A percentile compares a stretch with the other conserved stretches of the same genome.
Evolutionary conservation across 495 filamentous ascomycete genomes (phyloP).

Genomic region (Cetradonia linearis): DNA sequence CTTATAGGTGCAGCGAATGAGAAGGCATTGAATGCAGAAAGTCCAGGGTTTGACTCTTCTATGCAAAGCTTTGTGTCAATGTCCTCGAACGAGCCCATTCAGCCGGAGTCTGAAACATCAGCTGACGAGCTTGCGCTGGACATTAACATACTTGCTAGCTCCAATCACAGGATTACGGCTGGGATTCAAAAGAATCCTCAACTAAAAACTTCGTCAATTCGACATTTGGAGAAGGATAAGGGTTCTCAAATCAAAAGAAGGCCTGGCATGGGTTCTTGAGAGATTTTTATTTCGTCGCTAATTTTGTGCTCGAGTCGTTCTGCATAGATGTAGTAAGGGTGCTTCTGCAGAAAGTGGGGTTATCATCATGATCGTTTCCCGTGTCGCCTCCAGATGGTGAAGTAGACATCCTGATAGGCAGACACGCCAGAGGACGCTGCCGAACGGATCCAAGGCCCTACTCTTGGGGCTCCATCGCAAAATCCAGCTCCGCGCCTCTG

Average conservation of each 20-base stretch:
- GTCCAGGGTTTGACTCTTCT: not conserved
- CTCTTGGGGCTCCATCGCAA: too few species aligned
- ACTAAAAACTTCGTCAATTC: not conserved
- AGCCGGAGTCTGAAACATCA: conserved; percentile 5
- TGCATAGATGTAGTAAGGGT: too few species aligned
- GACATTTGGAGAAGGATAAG: not conserved
- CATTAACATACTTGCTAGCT: conserved; percentile 4
- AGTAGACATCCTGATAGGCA: too few species aligned
- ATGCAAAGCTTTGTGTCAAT: not conserved
- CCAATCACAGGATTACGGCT: not conserved
- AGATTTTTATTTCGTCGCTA: too few species aligned
- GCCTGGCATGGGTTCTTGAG: not conserved
- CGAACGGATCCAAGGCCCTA: too few species aligned
- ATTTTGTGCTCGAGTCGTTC: too few species aligned
- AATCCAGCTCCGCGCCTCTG: too few species aligned
- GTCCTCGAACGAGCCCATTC: not conserved
- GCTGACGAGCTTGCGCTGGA: conserved; percentile 12
- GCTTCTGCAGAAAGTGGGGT: too few species aligned
- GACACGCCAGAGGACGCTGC: too few species aligned
- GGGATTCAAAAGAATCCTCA: not conserved
- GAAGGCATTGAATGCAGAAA: not conserved
- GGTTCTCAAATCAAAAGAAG: not conserved
- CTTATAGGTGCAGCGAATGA: conserved; percentile 14
- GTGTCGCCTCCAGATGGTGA: too few species aligned
- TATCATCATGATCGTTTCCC: too few species aligned